These are phyloP conservation scores for Candida caryicola DNA, from an alignment of 805 yeast species.

Conservation along the genomic window DNA sequence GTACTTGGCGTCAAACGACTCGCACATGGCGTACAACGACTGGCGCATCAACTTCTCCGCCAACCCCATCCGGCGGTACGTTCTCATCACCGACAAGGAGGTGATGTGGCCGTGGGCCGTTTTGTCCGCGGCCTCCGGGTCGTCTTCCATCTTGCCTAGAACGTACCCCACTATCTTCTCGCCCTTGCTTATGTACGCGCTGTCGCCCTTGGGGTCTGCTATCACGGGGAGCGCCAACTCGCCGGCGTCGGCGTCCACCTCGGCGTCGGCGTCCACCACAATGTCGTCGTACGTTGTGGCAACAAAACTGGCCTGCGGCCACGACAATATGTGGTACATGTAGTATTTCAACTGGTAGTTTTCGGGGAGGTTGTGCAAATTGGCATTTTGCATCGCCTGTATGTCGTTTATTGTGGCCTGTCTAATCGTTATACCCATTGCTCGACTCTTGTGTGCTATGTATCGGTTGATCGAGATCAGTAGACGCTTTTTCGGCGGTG, in stretches of 20 bases:
- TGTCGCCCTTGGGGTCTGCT: conserved; percentile 51
- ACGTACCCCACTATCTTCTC: conserved; percentile 95
- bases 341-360: conserved; percentile 91
- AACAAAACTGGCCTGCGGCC: conserved; percentile 98
- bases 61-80: conserved; percentile 91
- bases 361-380: conserved; percentile 88
- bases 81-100: conserved; percentile 89
- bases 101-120: conserved; percentile 94
- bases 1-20: conserved; percentile 74
- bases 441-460: background rate
- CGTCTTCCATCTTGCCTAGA: conserved; percentile 95
- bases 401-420: conserved; percentile 83
- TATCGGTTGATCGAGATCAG: too few species aligned
- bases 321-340: conserved; percentile 87
- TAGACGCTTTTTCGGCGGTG: too few species aligned
- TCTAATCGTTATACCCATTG: conserved; percentile 83
- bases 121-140: conserved; percentile 69
- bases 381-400: conserved; percentile 95
- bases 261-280: conserved; percentile 8
- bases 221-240: conserved; percentile 9
- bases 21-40: conserved; percentile 73
- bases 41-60: conserved; percentile 92
- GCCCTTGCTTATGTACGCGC: conserved; percentile 61
- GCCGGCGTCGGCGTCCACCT: conserved; percentile 27
- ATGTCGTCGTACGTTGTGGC: conserved; percentile 71